phyloP scores from a whole-genome alignment of 345 rosid genomes.

The Raphanus raphanistrum region DNA sequence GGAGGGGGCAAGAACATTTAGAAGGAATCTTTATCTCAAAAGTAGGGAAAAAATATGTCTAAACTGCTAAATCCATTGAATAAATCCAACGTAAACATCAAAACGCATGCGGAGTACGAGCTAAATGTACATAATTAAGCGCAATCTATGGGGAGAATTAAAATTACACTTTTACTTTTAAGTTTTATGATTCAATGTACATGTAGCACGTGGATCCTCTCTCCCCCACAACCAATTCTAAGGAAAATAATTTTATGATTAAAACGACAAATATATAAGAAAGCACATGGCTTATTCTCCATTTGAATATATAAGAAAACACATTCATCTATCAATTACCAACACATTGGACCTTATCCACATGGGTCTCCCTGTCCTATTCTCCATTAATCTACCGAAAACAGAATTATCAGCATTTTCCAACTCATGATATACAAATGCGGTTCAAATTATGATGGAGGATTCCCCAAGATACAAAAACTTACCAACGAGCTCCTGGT shows the following conservation, averaged over 20 bases:
- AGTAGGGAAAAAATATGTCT: not conserved
- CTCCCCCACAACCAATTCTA: conserved; percentile 31
- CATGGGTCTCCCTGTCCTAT: conserved; percentile 24
- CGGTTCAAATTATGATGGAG: conserved; percentile 1
- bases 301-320: too few relatives aligned
- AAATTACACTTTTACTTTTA: conserved; percentile 26
- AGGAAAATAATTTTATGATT: conserved; percentile 14
- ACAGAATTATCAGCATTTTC: not conserved
- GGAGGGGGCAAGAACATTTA: conserved; percentile 30
- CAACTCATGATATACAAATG: conserved; percentile 17
- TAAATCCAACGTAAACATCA: conserved; percentile 33
- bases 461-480: not conserved
- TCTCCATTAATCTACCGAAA: not conserved
- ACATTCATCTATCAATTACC: conserved; percentile 32
- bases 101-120: conserved; percentile 36
- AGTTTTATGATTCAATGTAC: conserved; percentile 33
- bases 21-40: conserved; percentile 37
- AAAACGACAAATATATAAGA: conserved; percentile 20
- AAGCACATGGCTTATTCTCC: conserved; percentile 23
- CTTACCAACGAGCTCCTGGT: too few relatives aligned
- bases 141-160: conserved; percentile 33
- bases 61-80: conserved; percentile 35
- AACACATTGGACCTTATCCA: conserved; percentile 42
- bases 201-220: conserved; percentile 36
- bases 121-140: conserved; percentile 21